Base-by-base conservation (phyloP, 768 basidiomycete species). In the Calvatia gigantea region DNA sequence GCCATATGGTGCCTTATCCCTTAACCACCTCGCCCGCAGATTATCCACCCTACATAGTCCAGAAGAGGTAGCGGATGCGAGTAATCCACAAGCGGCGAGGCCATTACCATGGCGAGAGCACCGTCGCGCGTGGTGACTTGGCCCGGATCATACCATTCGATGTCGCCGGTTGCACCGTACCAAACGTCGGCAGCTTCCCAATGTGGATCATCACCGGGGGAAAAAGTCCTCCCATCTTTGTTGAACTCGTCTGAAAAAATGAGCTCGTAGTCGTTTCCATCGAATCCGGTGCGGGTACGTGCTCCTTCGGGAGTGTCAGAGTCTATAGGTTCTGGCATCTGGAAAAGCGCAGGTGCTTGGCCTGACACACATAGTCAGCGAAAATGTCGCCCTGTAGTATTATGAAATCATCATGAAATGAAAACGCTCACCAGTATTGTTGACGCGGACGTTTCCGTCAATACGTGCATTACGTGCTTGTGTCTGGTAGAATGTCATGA, bases 31-130 rank as follows among this genome's bases (percentile, higher is more conserved):
- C n/a, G 94, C 93, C 62, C 78, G 70, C 14, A 95, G 64, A 64
- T 84, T 82, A 62, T 99, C 95, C 8, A 98, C 78, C 46, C 96
- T 75, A 62, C 89, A 94, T 17, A 98, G 70, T 1, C 95, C 97
- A 7, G 87, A 86, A 4, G 84, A 92, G 11, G 89, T 91, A 0
- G 85, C 89, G 15, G 87, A 88, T 1, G 89, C 94, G 17, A 95
- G 69, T 60, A 93, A 62, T 17, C 71, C 78, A 47, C 76, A 81
- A 17, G 70, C 75, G 17, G 62, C 78, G 1, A 91, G 74, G 1
- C 93, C 93, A 43, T 84, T 84, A 2, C 80, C 83, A 45, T 74
- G 39, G 85, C 80, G 42, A 93, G 76, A 27, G 73, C 67, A 2
- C 91, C 91, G 56, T 81, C 75, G 23, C 73, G 66, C 6, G 91